A percentile compares a stretch with the other conserved stretches of the same genome.
phyloP scores from a whole-genome alignment of 495 filamentous ascomycete species.

The Hypoxylon lienhwacheense region DNA sequence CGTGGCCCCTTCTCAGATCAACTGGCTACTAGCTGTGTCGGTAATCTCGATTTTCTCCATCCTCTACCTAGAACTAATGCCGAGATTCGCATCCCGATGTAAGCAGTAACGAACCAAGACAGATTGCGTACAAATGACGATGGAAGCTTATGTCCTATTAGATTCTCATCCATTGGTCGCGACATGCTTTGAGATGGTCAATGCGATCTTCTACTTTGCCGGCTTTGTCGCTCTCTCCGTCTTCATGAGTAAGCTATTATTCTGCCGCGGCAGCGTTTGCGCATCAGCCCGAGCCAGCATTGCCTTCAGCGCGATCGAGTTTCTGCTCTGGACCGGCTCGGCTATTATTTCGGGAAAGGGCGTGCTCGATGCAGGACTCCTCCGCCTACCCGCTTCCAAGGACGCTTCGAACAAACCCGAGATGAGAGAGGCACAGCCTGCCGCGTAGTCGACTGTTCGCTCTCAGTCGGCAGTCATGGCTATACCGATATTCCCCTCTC shows the following conservation, averaged over 20 bases:
- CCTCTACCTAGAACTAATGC: conserved; percentile 64
- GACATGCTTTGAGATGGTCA: conserved; percentile 63
- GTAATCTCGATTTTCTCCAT: conserved; percentile 68
- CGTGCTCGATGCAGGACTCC: conserved; percentile 42
- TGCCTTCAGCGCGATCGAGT: conserved; percentile 50
- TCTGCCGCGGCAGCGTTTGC: conserved; percentile 57
- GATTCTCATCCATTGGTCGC: conserved; percentile 61
- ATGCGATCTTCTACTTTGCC: conserved; percentile 79
- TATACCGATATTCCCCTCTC: conserved; percentile 37
- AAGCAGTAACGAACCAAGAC: conserved; percentile 12
- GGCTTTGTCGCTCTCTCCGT: conserved; percentile 73
- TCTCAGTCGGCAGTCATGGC: conserved; percentile 14
- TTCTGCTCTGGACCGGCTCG: conserved; percentile 48
- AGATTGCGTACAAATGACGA: neutral
- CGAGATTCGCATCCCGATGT: conserved; percentile 54
- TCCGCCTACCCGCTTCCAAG: conserved; percentile 18
- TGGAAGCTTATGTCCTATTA: conserved; percentile 37
- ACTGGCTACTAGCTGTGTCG: conserved; percentile 71
- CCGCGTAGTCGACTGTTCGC: conserved; percentile 27
- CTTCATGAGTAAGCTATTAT: conserved; percentile 59
- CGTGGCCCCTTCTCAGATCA: conserved; percentile 59
- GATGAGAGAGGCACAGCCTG: conserved; percentile 40
- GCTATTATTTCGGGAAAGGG: conserved; percentile 41
- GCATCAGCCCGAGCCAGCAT: conserved; percentile 50
- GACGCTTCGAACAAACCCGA: conserved; percentile 26